A percentile compares a stretch with the other conserved stretches of the same genome.
Evolutionary conservation across 768 basidiomycete species (phyloP).

Genomic region (Leccinum subgranulosum): DNA sequence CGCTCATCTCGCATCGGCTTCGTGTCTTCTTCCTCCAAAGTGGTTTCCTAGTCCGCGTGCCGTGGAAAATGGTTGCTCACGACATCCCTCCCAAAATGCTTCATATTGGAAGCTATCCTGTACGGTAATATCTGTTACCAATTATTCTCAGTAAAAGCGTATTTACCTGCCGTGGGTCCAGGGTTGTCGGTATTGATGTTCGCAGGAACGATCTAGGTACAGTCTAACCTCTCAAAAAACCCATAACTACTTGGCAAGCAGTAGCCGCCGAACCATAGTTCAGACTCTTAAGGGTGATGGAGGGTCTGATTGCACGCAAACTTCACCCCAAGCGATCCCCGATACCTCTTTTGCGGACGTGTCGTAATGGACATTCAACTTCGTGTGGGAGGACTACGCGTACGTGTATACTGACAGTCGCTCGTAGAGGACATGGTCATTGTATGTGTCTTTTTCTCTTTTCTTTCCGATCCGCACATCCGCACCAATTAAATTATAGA

Average conservation of each 20-base stretch:
- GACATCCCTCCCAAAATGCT: conserved; percentile 17
- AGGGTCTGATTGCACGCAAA: too few relatives aligned
- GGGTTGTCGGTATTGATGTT: conserved; percentile 24
- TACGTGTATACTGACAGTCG: conserved; percentile 22
- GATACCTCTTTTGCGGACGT: conserved; percentile 27
- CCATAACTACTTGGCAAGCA: too few relatives aligned
- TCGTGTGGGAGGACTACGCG: conserved; percentile 26
- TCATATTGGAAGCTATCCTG: conserved; percentile 12
- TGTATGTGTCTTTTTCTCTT: conserved; percentile 11
- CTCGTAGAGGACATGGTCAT: conserved; percentile 29
- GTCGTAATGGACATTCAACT: too few relatives aligned
- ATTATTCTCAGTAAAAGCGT: background rate
- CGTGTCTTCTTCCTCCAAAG: background rate
- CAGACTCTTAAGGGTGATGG: too few relatives aligned
- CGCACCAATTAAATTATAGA: conserved; percentile 2
- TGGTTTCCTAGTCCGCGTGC: background rate
- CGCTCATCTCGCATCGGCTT: background rate
- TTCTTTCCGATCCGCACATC: background rate
- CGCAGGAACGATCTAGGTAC: too few relatives aligned
- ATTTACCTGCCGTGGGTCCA: conserved; percentile 2
- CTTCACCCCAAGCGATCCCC: conserved; percentile 2
- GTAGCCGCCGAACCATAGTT: too few relatives aligned
- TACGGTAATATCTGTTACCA: conserved; percentile 12
- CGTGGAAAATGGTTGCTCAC: too few relatives aligned
- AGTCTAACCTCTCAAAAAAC: too few relatives aligned